A percentile compares a stretch with the other conserved stretches of the same genome.
phyloP scores from a whole-genome alignment of 2,329 filamentous ascomycete species.

The Gaeumannomyces tritici region DNA sequence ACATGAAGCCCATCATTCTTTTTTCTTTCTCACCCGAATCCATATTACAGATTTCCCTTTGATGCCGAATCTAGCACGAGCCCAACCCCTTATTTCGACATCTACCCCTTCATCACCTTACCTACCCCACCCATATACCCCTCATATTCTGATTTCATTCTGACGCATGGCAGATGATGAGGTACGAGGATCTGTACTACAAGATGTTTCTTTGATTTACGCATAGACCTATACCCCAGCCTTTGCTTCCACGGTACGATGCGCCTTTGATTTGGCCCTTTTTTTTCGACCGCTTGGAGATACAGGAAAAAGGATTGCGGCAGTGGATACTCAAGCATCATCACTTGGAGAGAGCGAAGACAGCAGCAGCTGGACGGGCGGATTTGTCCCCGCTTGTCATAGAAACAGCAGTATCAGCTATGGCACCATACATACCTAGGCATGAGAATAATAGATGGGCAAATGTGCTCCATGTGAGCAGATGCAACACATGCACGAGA shows the following conservation, averaged over 20 bases:
- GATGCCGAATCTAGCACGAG: background rate
- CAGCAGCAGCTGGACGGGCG: too few relatives aligned
- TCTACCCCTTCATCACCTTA: background rate
- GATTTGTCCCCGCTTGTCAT: background rate
- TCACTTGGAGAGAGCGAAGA: background rate
- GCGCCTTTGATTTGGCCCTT: background rate
- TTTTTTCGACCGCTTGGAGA: background rate
- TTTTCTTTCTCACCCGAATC: background rate
- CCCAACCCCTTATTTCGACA: background rate
- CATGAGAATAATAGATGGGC: background rate
- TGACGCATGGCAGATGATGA: background rate
- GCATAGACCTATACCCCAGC: background rate
- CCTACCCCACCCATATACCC: background rate
- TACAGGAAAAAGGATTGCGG: background rate
- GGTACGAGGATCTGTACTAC: background rate
- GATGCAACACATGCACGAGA: background rate
- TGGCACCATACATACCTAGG: background rate
- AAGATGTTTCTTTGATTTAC: background rate
- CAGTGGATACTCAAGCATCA: background rate
- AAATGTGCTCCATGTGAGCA: background rate
- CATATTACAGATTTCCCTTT: background rate
- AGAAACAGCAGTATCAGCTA: background rate
- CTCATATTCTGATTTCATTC: background rate
- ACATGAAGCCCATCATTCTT: background rate
- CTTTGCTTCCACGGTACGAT: background rate